phyloP scores from a whole-genome alignment of 2,329 filamentous ascomycete species.

The Trichoderma citrinoviride region DNA sequence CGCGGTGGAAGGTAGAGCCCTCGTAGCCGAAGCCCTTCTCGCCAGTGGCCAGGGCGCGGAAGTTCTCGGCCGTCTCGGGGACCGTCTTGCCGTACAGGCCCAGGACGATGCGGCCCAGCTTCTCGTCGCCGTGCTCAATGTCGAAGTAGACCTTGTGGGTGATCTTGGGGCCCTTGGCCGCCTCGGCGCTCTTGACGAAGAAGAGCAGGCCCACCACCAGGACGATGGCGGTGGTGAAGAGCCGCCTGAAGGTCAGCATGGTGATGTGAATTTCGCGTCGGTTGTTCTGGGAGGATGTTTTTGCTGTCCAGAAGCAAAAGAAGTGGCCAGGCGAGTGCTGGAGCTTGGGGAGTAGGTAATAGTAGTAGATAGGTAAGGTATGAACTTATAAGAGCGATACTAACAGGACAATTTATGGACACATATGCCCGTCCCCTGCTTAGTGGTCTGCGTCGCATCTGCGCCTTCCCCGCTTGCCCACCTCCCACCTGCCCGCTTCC shows the following conservation, averaged over 20 bases:
- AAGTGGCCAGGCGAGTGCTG: background rate
- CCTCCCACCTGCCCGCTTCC: background rate
- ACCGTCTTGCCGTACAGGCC: conserved; percentile 87
- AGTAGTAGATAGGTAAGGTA: no score
- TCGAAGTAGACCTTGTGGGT: conserved; percentile 94
- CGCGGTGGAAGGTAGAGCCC: conserved; percentile 81
- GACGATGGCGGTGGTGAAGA: conserved; percentile 71
- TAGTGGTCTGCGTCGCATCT: conserved; percentile 16
- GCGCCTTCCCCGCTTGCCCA: conserved; percentile 24
- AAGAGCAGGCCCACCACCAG: conserved; percentile 71
- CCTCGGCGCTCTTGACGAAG: conserved; percentile 71
- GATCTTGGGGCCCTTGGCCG: conserved; percentile 87
- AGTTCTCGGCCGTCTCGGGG: conserved; percentile 72
- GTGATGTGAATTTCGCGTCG: conserved; percentile 33
- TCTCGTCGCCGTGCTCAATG: conserved; percentile 71
- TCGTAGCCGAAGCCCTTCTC: conserved; percentile 85
- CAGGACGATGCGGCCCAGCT: conserved; percentile 71
- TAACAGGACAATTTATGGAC: conserved; percentile 9
- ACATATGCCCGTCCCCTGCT: conserved; percentile 23
- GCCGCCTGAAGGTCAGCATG: conserved; percentile 73
- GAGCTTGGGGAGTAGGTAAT: no score
- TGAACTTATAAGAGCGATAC: no score
- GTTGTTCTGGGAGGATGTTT: background rate
- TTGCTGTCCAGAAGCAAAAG: conserved; percentile 3
- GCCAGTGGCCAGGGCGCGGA: conserved; percentile 76